Percentiles rank a stretch among this genome's conserved stretches.
Evolutionary conservation across 495 filamentous ascomycete genomes (phyloP).

Genomic region (Hyaloscypha hepaticicola): DNA sequence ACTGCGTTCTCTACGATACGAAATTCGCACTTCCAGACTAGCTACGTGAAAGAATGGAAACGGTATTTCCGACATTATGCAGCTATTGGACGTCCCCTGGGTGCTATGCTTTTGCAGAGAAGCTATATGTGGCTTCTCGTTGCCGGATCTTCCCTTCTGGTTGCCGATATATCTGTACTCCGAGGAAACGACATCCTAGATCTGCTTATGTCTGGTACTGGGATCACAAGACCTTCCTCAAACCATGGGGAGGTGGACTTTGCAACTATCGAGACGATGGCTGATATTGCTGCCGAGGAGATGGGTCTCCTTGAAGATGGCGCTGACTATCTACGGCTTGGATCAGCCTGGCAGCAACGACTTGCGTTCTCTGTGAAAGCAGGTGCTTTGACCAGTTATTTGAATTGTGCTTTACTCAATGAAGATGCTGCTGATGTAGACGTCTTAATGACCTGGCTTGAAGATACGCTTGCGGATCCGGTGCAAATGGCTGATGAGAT

Average conservation of each 20-base stretch:
- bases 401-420: slow-evolving; percentile 78
- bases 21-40: slow-evolving; percentile 51
- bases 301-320: slow-evolving; percentile 85
- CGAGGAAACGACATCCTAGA: slow-evolving; percentile 68
- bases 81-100: slow-evolving; percentile 71
- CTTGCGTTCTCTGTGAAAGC: slow-evolving; percentile 85
- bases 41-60: slow-evolving; percentile 70
- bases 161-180: slow-evolving; percentile 58
- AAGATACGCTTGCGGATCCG: slow-evolving; percentile 70
- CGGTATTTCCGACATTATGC: slow-evolving; percentile 80
- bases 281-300: slow-evolving; percentile 73
- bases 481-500: slow-evolving; percentile 75
- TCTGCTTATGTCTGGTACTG: slow-evolving; percentile 60
- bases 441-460: slow-evolving; percentile 81
- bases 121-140: slow-evolving; percentile 83
- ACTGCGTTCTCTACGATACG: slow-evolving; percentile 85
- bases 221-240: slow-evolving; percentile 38
- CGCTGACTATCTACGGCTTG: slow-evolving; percentile 82
- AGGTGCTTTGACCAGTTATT: slow-evolving; percentile 73
- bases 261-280: slow-evolving; percentile 64
- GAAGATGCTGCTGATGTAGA: slow-evolving; percentile 79
- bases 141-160: slow-evolving; percentile 69
- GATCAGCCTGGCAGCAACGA: slow-evolving; percentile 82
- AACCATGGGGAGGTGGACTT: slow-evolving; percentile 46
- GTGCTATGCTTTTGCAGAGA: slow-evolving; percentile 87